These are phyloP conservation scores for Daldinia sp. DNA, from an alignment of 2,329 filamentous ascomycete genomes.

Conservation along the genomic window DNA sequence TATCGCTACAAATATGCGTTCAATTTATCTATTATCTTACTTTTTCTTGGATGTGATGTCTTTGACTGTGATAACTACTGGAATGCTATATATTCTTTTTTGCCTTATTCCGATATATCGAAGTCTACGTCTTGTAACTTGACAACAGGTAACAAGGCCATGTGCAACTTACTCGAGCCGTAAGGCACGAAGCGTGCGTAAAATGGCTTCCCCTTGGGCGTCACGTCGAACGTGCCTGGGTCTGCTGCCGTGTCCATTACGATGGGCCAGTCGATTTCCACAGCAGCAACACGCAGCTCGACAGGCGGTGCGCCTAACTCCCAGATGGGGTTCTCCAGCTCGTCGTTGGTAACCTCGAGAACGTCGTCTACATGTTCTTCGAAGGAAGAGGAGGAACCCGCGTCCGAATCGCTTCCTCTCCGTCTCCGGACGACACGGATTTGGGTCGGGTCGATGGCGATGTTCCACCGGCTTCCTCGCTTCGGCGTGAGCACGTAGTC, in stretches of 20 bases:
- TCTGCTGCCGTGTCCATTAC: conserved; percentile 42
- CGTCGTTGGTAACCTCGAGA: conserved; percentile 14
- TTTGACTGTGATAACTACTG: background rate
- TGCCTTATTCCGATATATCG: background rate
- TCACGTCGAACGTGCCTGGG: conserved; percentile 39
- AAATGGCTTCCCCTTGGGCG: conserved; percentile 37
- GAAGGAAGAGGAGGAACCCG: background rate
- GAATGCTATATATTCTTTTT: no score
- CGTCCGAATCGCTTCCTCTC: no score
- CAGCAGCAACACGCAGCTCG: conserved; percentile 43
- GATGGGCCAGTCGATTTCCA: conserved; percentile 47
- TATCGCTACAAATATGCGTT: conserved; percentile 14
- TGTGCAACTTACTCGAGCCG: conserved; percentile 48
- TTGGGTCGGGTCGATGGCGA: conserved; percentile 46
- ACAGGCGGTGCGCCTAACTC: conserved; percentile 44
- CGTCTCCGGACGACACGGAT: conserved; percentile 37
- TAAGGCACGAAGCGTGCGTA: conserved; percentile 47
- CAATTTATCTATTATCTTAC: conserved; percentile 16
- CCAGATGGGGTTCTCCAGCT: conserved; percentile 45
- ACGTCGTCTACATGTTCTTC: conserved; percentile 5
- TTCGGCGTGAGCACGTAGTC: conserved; percentile 43
- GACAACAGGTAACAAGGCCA: conserved; percentile 45
- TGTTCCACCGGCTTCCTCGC: conserved; percentile 39
- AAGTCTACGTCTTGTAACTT: conserved; percentile 38
- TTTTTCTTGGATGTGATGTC: background rate